Evolutionary conservation across 2,329 filamentous ascomycete species (phyloP).

Genomic region (Leptographium wingfieldii): DNA sequence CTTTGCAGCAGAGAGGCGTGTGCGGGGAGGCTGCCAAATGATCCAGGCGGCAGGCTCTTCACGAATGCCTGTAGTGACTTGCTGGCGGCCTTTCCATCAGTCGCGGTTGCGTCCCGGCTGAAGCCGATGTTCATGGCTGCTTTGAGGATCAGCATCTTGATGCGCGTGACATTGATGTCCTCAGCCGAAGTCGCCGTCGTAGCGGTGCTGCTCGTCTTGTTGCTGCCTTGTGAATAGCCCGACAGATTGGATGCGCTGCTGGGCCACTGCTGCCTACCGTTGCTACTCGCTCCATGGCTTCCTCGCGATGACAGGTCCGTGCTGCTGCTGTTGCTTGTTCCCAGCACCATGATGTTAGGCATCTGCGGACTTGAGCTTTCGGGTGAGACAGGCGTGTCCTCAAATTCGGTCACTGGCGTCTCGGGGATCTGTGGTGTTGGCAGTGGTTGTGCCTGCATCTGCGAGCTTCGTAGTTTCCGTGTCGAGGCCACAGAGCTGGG

Average conservation of each 20-base stretch:
- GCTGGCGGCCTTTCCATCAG: constrained; percentile 30
- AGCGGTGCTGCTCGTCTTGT: constrained; percentile 55
- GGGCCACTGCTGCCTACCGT: constrained; percentile 49
- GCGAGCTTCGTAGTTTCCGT: constrained; percentile 10
- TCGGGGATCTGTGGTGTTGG: constrained; percentile 51
- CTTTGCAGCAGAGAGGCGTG: constrained; percentile 61
- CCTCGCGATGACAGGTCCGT: not conserved
- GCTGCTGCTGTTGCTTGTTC: constrained; percentile 42
- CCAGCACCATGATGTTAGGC: constrained; percentile 79
- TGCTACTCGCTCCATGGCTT: constrained; percentile 17
- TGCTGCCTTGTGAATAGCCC: constrained; percentile 60
- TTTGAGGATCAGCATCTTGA: constrained; percentile 71
- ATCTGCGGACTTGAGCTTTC: constrained; percentile 63
- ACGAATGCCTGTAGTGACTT: constrained; percentile 61
- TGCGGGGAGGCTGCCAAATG: constrained; percentile 61
- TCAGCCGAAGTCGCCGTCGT: constrained; percentile 57
- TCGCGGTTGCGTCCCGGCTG: constrained; percentile 41
- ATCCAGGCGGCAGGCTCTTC: constrained; percentile 58
- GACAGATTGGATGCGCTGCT: constrained; percentile 70
- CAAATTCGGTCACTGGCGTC: constrained; percentile 89
- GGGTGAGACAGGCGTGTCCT: constrained; percentile 74
- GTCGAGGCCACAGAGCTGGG: constrained; percentile 9
- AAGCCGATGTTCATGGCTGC: constrained; percentile 80
- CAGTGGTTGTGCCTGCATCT: constrained; percentile 32
- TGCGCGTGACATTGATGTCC: constrained; percentile 62